Evolutionary conservation across 805 yeast species (phyloP), one percentile per base, ranked within the genome.

Genomic region (Metschnikowia peoriensis): DNA sequence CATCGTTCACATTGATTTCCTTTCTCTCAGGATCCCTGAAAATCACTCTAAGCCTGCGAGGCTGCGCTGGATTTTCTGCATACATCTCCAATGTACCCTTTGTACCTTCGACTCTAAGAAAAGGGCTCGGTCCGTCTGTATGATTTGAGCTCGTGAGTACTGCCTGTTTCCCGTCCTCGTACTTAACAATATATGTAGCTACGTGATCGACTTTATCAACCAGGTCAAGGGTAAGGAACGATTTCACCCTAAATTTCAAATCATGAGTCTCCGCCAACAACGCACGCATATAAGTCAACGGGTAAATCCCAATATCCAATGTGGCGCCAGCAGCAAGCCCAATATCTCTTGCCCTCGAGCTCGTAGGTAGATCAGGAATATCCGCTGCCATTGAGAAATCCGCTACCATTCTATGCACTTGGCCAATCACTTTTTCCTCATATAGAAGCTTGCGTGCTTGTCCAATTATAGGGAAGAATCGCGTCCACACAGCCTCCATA

Each of bases 401-500:
- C 16, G 72, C 69, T 52, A 59, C 58, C 34, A 81, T 62, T 43
- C 83, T 67, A 57, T 67, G 65, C 15, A 80, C 65, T 17, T 75
- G 76, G 7, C 87, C 87, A 41, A 82, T 56, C 12, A 69, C 63
- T 51, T 71, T 69, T 27, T 78, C 73, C 16, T 71, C 68, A 54
- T 68, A 73, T 17, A 81, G 54, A 51, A 68, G 64, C 32, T 68
- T 52, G 49, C 72, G 61, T 44, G 78, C 63, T 44, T 68, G 66
- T 16, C 61, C 56, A 17, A 75, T 61, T 4, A 78, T 53, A 1
- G 86, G 86, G 68, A 79, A 77, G 56, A 76, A 80, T 46, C 82
- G 69, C 6, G 84, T 75, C 85, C 85, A 81, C 48, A 79, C 75
- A 5, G 80, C 87, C 63, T 83, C 88, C 84, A 83, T 78, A 38